phyloP scores from a whole-genome alignment of 768 basidiomycete genomes.

The Royoungia palumana region DNA sequence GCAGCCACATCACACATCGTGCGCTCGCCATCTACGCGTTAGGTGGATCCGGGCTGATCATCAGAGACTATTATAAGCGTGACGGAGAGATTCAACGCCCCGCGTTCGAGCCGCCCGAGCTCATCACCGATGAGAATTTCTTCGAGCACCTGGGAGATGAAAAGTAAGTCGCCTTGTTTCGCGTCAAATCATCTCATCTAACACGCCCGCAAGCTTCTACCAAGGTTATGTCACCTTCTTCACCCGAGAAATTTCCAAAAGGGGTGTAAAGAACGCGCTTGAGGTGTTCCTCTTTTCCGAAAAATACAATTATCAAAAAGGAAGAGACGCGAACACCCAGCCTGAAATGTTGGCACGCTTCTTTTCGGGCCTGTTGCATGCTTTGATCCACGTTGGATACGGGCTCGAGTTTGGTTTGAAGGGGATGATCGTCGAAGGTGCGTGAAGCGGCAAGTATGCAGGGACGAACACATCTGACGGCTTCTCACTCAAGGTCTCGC shows the following conservation, averaged over 20 bases:
- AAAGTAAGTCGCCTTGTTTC: slow-evolving; percentile 11
- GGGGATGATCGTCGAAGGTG: slow-evolving; percentile 64
- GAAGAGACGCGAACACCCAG: slow-evolving; percentile 20
- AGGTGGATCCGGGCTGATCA: slow-evolving; percentile 21
- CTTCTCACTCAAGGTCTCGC: slow-evolving; percentile 25
- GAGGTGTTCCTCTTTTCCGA: slow-evolving; percentile 33
- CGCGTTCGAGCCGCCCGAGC: slow-evolving; percentile 20
- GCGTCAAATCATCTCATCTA: not conserved
- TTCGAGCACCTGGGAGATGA: slow-evolving; percentile 25
- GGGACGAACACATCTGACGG: not conserved
- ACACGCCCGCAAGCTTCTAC: slow-evolving; percentile 20
- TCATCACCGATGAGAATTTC: slow-evolving; percentile 24
- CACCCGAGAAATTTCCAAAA: slow-evolving; percentile 10
- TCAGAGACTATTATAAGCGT: slow-evolving; percentile 25
- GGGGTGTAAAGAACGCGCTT: slow-evolving; percentile 14
- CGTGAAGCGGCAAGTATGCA: not conserved
- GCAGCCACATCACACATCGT: slow-evolving; percentile 30
- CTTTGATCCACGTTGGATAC: slow-evolving; percentile 60
- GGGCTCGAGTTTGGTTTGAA: slow-evolving; percentile 62
- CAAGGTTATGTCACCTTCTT: slow-evolving; percentile 28
- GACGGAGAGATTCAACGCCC: slow-evolving; percentile 24
- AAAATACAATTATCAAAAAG: slow-evolving; percentile 22
- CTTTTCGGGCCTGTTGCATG: slow-evolving; percentile 49
- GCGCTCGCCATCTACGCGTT: slow-evolving; percentile 27
- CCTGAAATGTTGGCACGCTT: slow-evolving; percentile 56